Percentiles rank a stretch among this genome's conserved stretches.
phyloP scores from a whole-genome alignment of 78 protist genomes.

The Creolimax fragrantissima region DNA sequence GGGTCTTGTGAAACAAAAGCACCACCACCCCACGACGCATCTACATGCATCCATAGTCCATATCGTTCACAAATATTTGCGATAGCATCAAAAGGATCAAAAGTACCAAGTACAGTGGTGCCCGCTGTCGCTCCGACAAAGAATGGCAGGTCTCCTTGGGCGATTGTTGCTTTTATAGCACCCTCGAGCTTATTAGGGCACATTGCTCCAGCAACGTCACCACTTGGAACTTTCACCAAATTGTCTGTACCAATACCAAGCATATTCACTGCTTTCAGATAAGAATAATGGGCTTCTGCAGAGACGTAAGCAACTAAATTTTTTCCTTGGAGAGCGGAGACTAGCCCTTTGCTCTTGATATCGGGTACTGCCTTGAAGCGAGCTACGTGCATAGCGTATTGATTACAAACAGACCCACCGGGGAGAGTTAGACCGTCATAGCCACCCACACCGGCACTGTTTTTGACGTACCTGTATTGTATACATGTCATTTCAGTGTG shows the following conservation, averaged over 20 bases:
- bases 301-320: constrained; percentile 27
- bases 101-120: constrained; percentile 46
- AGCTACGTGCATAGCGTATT: constrained; percentile 10
- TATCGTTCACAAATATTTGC: not conserved
- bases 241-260: constrained; percentile 38
- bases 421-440: constrained; percentile 16
- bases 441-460: not conserved
- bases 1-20: not conserved
- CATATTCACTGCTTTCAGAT: not conserved
- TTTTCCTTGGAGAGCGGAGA: not conserved
- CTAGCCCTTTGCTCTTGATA: not conserved
- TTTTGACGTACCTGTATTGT: not conserved
- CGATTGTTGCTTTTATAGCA: not conserved
- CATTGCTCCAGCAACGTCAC: constrained; percentile 17
- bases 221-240: not conserved
- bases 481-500: no score
- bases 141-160: constrained; percentile 29
- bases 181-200: constrained; percentile 13
- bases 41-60: constrained; percentile 44
- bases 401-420: constrained; percentile 32
- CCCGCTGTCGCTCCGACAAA: constrained; percentile 39
- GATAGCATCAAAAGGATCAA: constrained; percentile 26
- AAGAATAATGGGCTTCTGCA: constrained; percentile 35
- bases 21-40: constrained; percentile 47
- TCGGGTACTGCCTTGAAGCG: not conserved